phyloP scores from a whole-genome alignment of 768 basidiomycete species.

The Porpolomopsis calyptriformis region DNA sequence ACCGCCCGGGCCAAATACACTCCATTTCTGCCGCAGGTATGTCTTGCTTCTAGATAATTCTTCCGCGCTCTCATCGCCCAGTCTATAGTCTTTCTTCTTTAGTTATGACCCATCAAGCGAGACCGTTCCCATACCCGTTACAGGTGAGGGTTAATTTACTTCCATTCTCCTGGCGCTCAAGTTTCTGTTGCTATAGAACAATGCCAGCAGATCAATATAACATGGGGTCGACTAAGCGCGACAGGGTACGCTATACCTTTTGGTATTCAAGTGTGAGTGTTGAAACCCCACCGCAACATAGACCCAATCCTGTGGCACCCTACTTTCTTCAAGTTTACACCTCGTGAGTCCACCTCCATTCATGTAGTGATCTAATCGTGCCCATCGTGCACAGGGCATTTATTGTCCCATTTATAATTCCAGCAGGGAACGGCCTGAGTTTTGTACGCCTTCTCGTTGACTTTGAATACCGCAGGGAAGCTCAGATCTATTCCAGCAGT shows the following conservation, averaged over 20 bases:
- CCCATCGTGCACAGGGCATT: slow-evolving; percentile 26
- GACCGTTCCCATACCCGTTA: not conserved
- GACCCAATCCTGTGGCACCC: slow-evolving; percentile 45
- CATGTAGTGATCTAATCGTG: not conserved
- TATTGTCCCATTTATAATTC: slow-evolving; percentile 41
- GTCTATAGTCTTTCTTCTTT: slow-evolving; percentile 4
- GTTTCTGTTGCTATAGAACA: slow-evolving; percentile 15
- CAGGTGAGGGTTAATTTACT: slow-evolving; percentile 19
- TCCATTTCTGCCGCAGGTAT: not conserved
- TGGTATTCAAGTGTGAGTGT: not conserved
- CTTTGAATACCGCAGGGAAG: not conserved
- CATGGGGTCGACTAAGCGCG: slow-evolving; percentile 28
- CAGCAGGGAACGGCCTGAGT: slow-evolving; percentile 33
- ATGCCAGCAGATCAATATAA: slow-evolving; percentile 34
- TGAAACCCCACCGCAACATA: slow-evolving; percentile 16
- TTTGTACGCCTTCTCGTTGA: slow-evolving; percentile 30
- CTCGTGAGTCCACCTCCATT: slow-evolving; percentile 32
- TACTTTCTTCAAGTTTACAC: slow-evolving; percentile 53
- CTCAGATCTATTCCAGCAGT: slow-evolving; percentile 30
- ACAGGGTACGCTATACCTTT: slow-evolving; percentile 24
- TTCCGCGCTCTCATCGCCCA: no score
- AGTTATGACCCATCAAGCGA: not conserved
- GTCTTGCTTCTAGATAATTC: not conserved
- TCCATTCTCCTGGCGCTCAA: not conserved
- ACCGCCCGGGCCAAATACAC: not conserved